These are phyloP conservation scores for Glycine latifolia DNA, from an alignment of 306 rosid species.

Conservation along the genomic window DNA sequence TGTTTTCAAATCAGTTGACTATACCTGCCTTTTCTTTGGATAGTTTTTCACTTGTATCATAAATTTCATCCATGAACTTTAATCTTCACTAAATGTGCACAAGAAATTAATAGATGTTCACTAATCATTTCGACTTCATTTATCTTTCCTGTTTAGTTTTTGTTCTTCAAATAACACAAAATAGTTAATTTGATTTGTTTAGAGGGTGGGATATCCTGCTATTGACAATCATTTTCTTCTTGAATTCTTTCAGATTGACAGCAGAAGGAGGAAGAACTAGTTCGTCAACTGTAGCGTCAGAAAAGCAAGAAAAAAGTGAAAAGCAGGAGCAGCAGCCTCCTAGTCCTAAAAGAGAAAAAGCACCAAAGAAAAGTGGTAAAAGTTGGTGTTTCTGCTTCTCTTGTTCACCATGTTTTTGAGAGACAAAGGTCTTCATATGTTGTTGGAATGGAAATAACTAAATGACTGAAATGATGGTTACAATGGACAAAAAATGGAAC, in stretches of 20 bases:
- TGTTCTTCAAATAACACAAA: neutral
- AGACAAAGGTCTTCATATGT: slow-evolving; percentile 13
- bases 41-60: neutral
- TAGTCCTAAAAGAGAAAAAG: neutral
- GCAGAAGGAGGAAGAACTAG: slow-evolving; percentile 52
- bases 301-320: slow-evolving; percentile 48
- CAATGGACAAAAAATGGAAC: neutral
- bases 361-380: slow-evolving; percentile 34
- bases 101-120: neutral
- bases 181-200: neutral
- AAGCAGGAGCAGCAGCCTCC: slow-evolving; percentile 18
- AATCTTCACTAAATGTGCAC: neutral
- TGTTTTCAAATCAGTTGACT: neutral
- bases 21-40: neutral
- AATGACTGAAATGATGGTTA: slow-evolving; percentile 7
- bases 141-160: neutral
- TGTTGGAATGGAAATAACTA: slow-evolving; percentile 1
- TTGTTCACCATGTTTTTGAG: slow-evolving; percentile 52
- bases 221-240: slow-evolving; percentile 1
- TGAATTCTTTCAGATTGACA: slow-evolving; percentile 52
- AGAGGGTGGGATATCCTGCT: slow-evolving; percentile 18
- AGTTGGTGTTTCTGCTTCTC: slow-evolving; percentile 45
- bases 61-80: neutral
- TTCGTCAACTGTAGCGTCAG: slow-evolving; percentile 37
- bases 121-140: neutral